A percentile compares a stretch with the other conserved stretches of the same genome.
phyloP scores from a whole-genome alignment of 306 rosid species.

The Hippophae rhamnoides region DNA sequence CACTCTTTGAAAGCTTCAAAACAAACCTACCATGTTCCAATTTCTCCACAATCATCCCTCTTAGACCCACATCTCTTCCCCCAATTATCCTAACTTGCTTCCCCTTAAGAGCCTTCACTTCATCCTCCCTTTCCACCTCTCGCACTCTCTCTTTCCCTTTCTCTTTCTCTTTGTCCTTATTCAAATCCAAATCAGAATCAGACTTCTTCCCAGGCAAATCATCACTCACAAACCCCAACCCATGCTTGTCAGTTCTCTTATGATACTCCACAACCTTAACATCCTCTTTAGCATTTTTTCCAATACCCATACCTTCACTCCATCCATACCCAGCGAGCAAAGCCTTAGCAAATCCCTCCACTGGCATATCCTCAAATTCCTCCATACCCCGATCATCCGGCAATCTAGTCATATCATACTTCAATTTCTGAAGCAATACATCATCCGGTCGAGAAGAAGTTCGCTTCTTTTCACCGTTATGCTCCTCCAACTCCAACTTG shows the following conservation, averaged over 20 bases:
- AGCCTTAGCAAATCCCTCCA: conserved; percentile 73
- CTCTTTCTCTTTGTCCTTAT: conserved; percentile 3
- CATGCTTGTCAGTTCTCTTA: conserved; percentile 48
- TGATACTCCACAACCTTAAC: conserved; percentile 41
- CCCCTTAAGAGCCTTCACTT: conserved; percentile 14
- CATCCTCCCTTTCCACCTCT: conserved; percentile 4
- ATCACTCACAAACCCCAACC: conserved; percentile 57
- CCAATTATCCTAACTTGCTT: conserved; percentile 44
- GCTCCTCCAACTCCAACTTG: not conserved
- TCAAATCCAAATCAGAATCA: not conserved
- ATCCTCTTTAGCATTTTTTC: conserved; percentile 62
- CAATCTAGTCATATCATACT: conserved; percentile 38
- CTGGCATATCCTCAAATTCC: conserved; percentile 59
- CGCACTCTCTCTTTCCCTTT: conserved; percentile 5
- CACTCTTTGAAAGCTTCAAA: conserved; percentile 32
- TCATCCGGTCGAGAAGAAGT: conserved; percentile 17
- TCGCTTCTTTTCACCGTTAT: not conserved
- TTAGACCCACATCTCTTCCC: conserved; percentile 52
- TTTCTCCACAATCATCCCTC: conserved; percentile 39
- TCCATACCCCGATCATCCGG: conserved; percentile 63
- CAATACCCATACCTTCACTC: conserved; percentile 76
- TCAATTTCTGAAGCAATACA: conserved; percentile 38
- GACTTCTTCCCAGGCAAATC: conserved; percentile 6
- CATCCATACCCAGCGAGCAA: conserved; percentile 82
- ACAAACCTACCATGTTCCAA: conserved; percentile 26